Evolutionary conservation across 768 basidiomycete genomes (phyloP).

Genomic region (Boletus pseudo-olivaceus): DNA sequence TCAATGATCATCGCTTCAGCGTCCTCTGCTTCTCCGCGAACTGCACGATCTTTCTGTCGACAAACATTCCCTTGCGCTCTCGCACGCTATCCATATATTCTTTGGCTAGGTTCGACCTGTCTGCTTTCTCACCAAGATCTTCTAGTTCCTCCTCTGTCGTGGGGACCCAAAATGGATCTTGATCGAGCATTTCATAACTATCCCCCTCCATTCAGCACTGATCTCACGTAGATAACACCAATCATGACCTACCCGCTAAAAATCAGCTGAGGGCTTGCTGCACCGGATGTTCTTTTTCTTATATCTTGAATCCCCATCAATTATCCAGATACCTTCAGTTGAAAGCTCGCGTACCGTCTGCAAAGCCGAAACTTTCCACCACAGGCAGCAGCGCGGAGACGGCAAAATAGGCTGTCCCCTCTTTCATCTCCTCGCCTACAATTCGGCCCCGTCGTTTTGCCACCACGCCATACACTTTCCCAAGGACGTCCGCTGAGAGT

Average conservation of each 20-base stretch:
- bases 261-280: conserved; percentile 94
- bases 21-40: conserved; percentile 98
- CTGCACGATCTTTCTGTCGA: conserved; percentile 92
- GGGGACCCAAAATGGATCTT: conserved; percentile 97
- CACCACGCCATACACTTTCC: conserved; percentile 95
- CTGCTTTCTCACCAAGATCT: conserved; percentile 95
- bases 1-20: conserved; percentile 47
- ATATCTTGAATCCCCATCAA: conserved; percentile 60
- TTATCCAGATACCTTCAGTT: neutral
- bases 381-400: conserved; percentile 90
- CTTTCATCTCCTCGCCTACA: conserved; percentile 97
- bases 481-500: conserved; percentile 83
- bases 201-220: conserved; percentile 16
- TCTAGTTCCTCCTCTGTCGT: conserved; percentile 96
- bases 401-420: conserved; percentile 93
- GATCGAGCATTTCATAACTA: conserved; percentile 90
- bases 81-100: conserved; percentile 88
- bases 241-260: conserved; percentile 75
- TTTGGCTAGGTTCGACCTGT: conserved; percentile 90
- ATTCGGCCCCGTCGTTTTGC: conserved; percentile 88
- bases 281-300: conserved; percentile 92
- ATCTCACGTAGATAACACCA: neutral
- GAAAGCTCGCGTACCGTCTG: conserved; percentile 62
- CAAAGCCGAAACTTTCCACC: conserved; percentile 96
- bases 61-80: conserved; percentile 92